Base-by-base conservation (phyloP, 768 basidiomycete species). In the Mycena filopes region DNA sequence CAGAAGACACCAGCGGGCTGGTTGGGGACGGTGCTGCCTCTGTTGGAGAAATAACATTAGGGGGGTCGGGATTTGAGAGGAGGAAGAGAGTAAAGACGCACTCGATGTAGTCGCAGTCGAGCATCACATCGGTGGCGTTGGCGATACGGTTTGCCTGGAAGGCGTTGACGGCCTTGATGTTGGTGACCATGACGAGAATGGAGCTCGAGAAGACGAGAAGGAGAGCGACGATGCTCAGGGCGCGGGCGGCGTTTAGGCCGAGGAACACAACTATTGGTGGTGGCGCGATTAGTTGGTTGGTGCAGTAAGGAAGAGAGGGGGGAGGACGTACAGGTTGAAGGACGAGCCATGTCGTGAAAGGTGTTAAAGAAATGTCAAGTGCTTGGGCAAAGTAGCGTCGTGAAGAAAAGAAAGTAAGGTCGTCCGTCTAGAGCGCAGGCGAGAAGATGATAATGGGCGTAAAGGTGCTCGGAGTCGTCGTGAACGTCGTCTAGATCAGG, bases 1-100 rank as follows among this genome's bases (percentile, higher is more conserved):
- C 95, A 98, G 78, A 98, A 97, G 25, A 89, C 87, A 28, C 96
- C 96, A 9, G 94, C 96, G 48, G 94, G 82, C 76, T 97, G 95
- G 78, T 95, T 94, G 3, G 95, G 95, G n/a, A 98, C 93, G 0
- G 94, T 94, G 77, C 90, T 92, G 56, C 90, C 86, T 71, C 83
- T 87, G 63, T n/a, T n/a, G n/a, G n/a, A 15, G 55, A 18, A 41
- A 45, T 16, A 45, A 33, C 25, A 25, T 55, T 20, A 54, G 42
- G 26, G 18, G 13, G 15, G n/a, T n/a, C 16, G 13, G 33, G 18
- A 2, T 23, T 13, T 3, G n/a, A 63, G 12, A 16, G 47, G 16
- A 50, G n/a, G 12, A 64, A 63, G 49, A 38, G n/a, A n/a, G n/a
- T 56, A 66, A 3, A 66, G 66, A 76, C 87, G 64, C 75, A 94